Evolutionary conservation across 306 rosid genomes (phyloP).

Genomic region (Astragalus membranaceus): DNA sequence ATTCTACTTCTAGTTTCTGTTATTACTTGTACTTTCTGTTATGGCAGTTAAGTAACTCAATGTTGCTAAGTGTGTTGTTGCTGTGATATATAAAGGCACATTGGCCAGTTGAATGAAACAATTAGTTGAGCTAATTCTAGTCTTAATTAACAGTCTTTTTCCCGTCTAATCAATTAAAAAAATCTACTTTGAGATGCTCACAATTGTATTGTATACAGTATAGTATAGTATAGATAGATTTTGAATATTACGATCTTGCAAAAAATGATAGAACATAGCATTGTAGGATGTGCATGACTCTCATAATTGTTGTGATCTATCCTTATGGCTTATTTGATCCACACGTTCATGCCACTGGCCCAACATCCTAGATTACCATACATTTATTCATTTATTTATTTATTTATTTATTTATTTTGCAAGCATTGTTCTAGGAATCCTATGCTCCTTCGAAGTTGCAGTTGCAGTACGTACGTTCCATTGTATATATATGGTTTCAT

Average conservation of each 20-base stretch:
- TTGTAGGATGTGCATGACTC: constrained; percentile 17
- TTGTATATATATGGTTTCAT: not conserved
- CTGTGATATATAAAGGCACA: too few relatives aligned
- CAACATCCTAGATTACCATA: constrained; percentile 16
- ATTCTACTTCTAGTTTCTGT: too few relatives aligned
- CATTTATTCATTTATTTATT: not conserved
- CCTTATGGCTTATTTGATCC: constrained; percentile 24
- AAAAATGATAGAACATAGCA: constrained; percentile 3
- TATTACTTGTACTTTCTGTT: too few relatives aligned
- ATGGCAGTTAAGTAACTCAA: too few relatives aligned
- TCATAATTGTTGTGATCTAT: constrained; percentile 28
- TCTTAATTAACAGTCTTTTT: too few relatives aligned
- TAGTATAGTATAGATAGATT: too few relatives aligned
- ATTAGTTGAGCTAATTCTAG: too few relatives aligned
- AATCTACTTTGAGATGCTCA: too few relatives aligned
- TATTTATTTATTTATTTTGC: not conserved
- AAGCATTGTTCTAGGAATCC: constrained; percentile 18
- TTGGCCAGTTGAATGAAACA: too few relatives aligned
- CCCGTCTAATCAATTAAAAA: too few relatives aligned
- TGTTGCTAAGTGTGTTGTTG: too few relatives aligned
- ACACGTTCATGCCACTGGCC: constrained; percentile 25
- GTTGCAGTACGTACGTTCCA: not conserved
- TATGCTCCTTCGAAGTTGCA: constrained; percentile 17
- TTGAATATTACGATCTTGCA: not conserved
- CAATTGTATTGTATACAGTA: too few relatives aligned